Evolutionary conservation across 176 grass and related monocot species (phyloP).

Genomic region (Triticum monococcum): DNA sequence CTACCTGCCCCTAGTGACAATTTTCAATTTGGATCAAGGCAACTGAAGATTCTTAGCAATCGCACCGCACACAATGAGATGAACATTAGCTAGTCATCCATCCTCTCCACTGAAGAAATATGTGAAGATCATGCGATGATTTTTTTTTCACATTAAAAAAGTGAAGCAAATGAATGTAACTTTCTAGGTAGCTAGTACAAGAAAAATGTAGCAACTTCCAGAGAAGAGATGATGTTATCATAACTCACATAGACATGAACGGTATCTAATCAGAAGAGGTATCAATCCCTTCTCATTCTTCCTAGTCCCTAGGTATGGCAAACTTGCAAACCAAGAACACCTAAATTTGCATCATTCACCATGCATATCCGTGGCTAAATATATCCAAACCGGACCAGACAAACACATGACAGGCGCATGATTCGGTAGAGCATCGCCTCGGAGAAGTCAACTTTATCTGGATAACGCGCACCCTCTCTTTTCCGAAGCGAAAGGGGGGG

Average conservation of each 20-base stretch:
- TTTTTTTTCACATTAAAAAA: not conserved
- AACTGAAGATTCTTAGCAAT: not conserved
- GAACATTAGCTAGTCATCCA: not conserved
- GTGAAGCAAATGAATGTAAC: not conserved
- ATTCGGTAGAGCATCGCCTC: conserved; percentile 38
- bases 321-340: not conserved
- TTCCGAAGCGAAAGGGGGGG: not conserved
- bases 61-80: not conserved
- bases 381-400: not conserved
- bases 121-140: too few relatives aligned
- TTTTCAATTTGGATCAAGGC: not conserved
- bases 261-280: not conserved
- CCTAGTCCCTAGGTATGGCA: not conserved
- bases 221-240: not conserved
- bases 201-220: not conserved
- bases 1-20: not conserved
- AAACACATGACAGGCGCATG: conserved; percentile 17
- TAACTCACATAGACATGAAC: not conserved
- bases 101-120: not conserved
- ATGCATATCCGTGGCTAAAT: not conserved
- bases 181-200: not conserved
- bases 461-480: conserved; percentile 25
- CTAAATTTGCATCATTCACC: conserved; percentile 13
- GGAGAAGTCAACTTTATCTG: conserved; percentile 43
- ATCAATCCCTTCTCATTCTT: not conserved